Evolutionary conservation across 2,329 filamentous ascomycete genomes (phyloP), one percentile per base, ranked within the genome.

Genomic region (Coniella lustricola): DNA sequence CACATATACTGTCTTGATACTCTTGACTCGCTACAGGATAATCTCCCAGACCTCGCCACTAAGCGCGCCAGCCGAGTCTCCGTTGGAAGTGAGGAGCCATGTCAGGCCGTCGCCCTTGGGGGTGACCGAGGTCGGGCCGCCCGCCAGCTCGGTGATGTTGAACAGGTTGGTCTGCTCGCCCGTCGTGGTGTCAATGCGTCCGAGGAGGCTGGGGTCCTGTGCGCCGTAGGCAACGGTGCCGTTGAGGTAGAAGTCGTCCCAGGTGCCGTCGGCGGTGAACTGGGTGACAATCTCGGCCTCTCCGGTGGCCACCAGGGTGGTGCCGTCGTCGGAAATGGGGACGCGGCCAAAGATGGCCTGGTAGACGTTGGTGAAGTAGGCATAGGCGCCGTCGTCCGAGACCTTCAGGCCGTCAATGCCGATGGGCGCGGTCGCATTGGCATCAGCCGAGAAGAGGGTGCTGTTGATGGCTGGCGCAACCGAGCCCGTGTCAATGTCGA

Each of bases 341-440:
- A 54, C 21, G 10, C 51, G 49, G 14, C 33, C 49, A 17, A 54
- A 44, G 32, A 44, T 40, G 25, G 37, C 36, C 22, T 38, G 36
- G 12, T n/a, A 41, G 4, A 47, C 44, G 45, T 51, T 54, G 16
- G 51, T 54, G 42, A 54, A 54, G 25, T 54, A 51, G 3, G 38
- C 51, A 22, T 54, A 51, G 2, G 40, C 21, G 14, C 38, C 46
- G 10, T 43, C 46, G n/a, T 25, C 41, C 14, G 31, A 31, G 29
- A 51, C n/a, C 32, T 51, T 54, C 20, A 54, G 42, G 16, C 51
- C 51, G 21, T 54, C 48, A 41, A 51, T 46, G 1, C 49, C 51
- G 3, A 49, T 46, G n/a, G 49, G 51, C 8, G 31, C 31, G 18
- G 45, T 48, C 14, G 49, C 43, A 25, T 52, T 49, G 7, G 20